Conservation (phyloP, 2,329 filamentous ascomycete species). For the Oidium heveae region DNA sequence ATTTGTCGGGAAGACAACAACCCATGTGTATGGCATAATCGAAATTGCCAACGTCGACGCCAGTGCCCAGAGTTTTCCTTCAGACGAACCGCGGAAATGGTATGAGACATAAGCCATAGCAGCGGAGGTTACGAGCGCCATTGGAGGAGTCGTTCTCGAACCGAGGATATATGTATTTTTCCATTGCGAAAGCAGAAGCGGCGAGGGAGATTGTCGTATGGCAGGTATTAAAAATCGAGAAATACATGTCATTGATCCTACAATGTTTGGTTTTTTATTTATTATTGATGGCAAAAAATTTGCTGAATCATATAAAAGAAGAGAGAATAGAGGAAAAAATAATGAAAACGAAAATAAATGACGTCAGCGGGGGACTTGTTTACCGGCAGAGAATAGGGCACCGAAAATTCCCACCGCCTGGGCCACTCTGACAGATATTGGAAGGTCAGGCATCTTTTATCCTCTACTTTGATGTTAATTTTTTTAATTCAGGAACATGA, state of each 20-base stretch:
- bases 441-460: background rate
- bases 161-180: background rate
- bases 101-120: background rate
- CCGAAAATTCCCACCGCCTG: background rate
- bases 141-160: background rate
- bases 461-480: too few species aligned
- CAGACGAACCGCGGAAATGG: background rate
- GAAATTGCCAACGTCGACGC: background rate
- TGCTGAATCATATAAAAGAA: too few species aligned
- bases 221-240: background rate
- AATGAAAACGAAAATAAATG: too few species aligned
- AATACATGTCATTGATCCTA: background rate
- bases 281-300: too few species aligned
- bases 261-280: background rate
- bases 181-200: background rate
- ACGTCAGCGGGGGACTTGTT: background rate
- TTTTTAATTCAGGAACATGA: too few species aligned
- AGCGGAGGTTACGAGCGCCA: background rate
- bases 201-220: background rate
- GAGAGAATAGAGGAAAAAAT: too few species aligned
- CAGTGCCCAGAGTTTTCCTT: background rate
- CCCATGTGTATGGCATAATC: background rate
- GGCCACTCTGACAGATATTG: background rate
- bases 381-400: background rate
- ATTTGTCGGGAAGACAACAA: background rate